Base-by-base conservation (phyloP, 768 basidiomycete species). In the Auricularia sp. region DNA sequence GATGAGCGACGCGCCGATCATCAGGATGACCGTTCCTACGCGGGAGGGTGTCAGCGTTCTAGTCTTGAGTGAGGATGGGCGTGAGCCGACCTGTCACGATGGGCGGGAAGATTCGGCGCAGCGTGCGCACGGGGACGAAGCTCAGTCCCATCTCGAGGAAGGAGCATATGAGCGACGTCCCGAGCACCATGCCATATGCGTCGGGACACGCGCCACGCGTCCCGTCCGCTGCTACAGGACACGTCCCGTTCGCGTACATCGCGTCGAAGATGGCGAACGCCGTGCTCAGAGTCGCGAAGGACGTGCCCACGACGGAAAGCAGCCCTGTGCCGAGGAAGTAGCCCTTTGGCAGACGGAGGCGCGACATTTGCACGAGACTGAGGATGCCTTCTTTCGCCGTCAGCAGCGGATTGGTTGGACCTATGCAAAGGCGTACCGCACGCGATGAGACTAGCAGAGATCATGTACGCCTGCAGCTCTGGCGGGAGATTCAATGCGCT, bases 241-340 rank as follows among this genome's bases (percentile, higher is more conserved):
- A 94, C 2, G 87, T 91, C 1, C 91, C 91, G 65, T 90, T 83
- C 1, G 75, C 80, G 74, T 94, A 94, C 83, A 92, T 85, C 3
- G 85, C 81, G 67, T 84, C 74, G 71, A 93, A 91, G 51, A 91
- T 85, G 3, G 88, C 80, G 69, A 82, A 81, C 1, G 87, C 90
- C 1, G 88, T 89, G 58, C 85, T 87, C 13, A 93, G 78, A 0
- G 90, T 90, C 3, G 89, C 82, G 69, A 92, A 92, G 69, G 86
- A 88, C 1, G 87, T 90, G 18, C 91, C 92, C 4, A 92, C 89
- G 18, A 93, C 90, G 6, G 85, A 86, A 64, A 94, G 79, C 21
- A 93, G 75, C 0, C 92, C 92, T n/a, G 90, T 91, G 2, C 89
- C 89, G 18, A 92, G 78, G 67, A 85, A 85, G 69, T 89, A 90